These are phyloP conservation scores for Aureobasidium subglaciale DNA, from an alignment of 2,329 filamentous ascomycete species.

Conservation along the genomic window DNA sequence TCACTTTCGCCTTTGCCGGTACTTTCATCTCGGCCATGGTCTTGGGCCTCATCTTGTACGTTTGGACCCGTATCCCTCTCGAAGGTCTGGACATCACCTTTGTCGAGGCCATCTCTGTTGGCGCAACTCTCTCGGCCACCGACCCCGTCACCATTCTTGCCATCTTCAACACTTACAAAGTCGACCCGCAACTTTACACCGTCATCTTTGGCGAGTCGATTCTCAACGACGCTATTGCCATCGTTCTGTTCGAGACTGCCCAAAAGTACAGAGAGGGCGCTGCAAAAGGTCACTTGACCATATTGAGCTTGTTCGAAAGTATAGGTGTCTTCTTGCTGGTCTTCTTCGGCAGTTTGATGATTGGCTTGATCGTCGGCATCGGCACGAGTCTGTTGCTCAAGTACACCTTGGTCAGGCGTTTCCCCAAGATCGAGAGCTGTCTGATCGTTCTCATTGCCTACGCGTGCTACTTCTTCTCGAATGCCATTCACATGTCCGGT, in stretches of 20 bases:
- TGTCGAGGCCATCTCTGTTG: conserved; percentile 92
- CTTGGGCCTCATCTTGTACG: conserved; percentile 76
- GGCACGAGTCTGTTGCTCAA: conserved; percentile 82
- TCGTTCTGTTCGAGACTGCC: conserved; percentile 96
- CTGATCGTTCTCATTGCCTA: conserved; percentile 91
- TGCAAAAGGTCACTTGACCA: conserved; percentile 60
- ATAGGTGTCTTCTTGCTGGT: conserved; percentile 91
- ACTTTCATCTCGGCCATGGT: conserved; percentile 97
- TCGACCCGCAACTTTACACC: conserved; percentile 96
- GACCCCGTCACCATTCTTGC: conserved; percentile 96
- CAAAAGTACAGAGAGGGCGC: conserved; percentile 80
- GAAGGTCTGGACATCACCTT: conserved; percentile 82
- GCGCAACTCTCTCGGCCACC: conserved; percentile 90
- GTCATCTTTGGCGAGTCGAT: conserved; percentile 99
- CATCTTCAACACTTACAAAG: conserved; percentile 99
- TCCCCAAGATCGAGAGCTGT: conserved; percentile 95
- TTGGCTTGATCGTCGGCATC: conserved; percentile 82
- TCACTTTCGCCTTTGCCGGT: conserved; percentile 95
- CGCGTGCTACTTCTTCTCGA: conserved; percentile 95
- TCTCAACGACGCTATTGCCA: conserved; percentile 94
- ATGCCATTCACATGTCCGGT: conserved; percentile 94
- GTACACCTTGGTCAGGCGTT: conserved; percentile 85
- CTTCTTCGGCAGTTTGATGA: conserved; percentile 89
- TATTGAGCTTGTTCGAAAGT: conserved; percentile 81
- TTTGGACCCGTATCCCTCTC: conserved; percentile 82